Evolutionary conservation across 371 early-diverging fungal species (phyloP), one percentile per base, ranked within the genome.

Genomic region (Rhizomucor miehei): DNA sequence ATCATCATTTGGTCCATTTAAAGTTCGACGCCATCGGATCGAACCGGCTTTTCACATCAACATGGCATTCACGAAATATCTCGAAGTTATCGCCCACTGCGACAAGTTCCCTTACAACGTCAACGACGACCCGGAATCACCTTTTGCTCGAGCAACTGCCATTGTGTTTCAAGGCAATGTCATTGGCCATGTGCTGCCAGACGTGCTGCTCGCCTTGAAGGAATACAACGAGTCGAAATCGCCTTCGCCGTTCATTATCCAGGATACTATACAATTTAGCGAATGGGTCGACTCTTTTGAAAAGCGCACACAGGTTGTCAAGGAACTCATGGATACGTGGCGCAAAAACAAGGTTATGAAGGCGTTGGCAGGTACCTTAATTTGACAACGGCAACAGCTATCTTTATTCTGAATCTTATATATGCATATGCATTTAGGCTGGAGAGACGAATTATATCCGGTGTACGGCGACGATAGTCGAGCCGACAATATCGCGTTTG

Each of bases 371-470:
- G 68, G 68, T 14, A 37, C 8, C 0, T 47, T 23, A 16, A 48
- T 46, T 19, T 25, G 21, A 13, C 23, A 34, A 16, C 9, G 19
- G 12, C 23, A 19, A n/a, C 8, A 24, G 11, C 38, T 14, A 35
- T 51, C 5, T 13, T 11, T 19, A 24, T 39, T 57, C 3, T 57
- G 55, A 11, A 29, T 38, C 36, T 20, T 36, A 20, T 53, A 6
- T 13, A 3, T 34, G n/a, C 17, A 12, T 17, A 11, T 29, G 29
- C n/a, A n/a, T 29, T 29, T 29, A 67, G 73, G 75, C 1, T 79
- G 76, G 79, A 41, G 79, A 40, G 57, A 75, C 48, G 96, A 95
- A 63, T 72, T 88, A 6, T 94, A 92, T 58, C 86, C 89, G 12
- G 89, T 94, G 11, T 93, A 87, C 57, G 83, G 81, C 0, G 69